Percentiles rank a stretch among this genome's conserved stretches.
Evolutionary conservation across 108 stramenopile species (phyloP).

Genomic region (Pseudonitzschia pungens): DNA sequence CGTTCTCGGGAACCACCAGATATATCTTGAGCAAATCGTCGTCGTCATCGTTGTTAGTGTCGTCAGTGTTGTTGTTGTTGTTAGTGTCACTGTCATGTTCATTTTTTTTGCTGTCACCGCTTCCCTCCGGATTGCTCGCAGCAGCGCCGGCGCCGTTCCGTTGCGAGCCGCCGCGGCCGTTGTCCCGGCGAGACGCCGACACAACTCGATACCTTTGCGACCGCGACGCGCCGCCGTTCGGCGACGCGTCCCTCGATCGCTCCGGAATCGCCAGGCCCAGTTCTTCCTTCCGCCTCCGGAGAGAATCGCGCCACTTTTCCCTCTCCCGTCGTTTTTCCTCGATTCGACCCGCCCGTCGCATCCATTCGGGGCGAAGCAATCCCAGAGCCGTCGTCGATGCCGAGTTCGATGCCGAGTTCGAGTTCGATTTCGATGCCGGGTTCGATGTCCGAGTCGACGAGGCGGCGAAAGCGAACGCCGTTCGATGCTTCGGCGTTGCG

Average conservation of each 20-base stretch:
- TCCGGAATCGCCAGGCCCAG: background rate
- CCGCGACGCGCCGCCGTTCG: too few relatives aligned
- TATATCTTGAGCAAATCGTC: background rate
- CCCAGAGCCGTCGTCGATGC: background rate
- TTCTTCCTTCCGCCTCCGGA: background rate
- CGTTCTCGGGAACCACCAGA: background rate
- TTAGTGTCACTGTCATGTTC: background rate
- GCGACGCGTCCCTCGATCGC: background rate
- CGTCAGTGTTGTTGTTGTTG: background rate
- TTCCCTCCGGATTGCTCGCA: too few relatives aligned
- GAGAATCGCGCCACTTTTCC: background rate
- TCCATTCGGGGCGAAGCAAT: slow-evolving; percentile 1
- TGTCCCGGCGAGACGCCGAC: background rate
- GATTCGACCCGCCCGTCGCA: slow-evolving; percentile 9
- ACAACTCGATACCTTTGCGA: background rate
- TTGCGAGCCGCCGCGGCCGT: background rate
- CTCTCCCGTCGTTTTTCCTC: background rate
- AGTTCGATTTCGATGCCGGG: background rate
- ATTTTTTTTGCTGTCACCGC: too few relatives aligned
- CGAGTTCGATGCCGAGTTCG: background rate
- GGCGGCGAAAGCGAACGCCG: too few relatives aligned
- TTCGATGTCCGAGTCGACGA: background rate
- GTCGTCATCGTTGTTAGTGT: background rate
- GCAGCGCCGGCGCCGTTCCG: too few relatives aligned
- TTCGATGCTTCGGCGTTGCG: too few relatives aligned